Evolutionary conservation across 1,284 basidiomycete genomes (phyloP), one percentile per base, ranked within the genome.

Genomic region (Leccinum ponderosum): DNA sequence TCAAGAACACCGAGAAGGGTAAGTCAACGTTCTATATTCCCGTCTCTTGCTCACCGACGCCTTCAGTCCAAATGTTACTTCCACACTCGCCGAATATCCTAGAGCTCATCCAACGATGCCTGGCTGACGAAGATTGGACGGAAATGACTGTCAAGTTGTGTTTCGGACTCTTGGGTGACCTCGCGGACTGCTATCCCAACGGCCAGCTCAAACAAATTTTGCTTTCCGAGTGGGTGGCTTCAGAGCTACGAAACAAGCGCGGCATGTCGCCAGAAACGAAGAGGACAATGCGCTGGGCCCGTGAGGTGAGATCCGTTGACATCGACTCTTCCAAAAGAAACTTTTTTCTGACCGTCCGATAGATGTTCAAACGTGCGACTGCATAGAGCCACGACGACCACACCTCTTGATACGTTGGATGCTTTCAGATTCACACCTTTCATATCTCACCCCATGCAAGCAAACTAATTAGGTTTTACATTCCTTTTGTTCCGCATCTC

Each of bases 151-250:
- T 92, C 68, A 88, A 90, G 66, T 78, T 94, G 35, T 84, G 86
- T 4, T 89, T 92, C 64, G 95, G 95, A 39, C 82, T 97, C 25
- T 80, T 99, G 59, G 97, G 97, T 62, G 97, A 99, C 73, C 81
- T 99, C 51, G 96, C 95, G 1, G 93, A 95, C 70, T 84, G 87
- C 17, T 97, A 92, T 83, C 84, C 89, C 52, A 81, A 83, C 63
- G 90, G 90, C 35, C 84, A 95, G 69, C 84, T 97, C 73, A 93
- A 94, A 79, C 87, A 89, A 53, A 75, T 88, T 57, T 79, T 99
- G 58, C 82, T 94, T 53, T 80, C 86, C 48, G 87, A 90, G 44
- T 98, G 96, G 95, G 83, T 99, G 57, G 85, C 85, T 3, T 80
- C 81, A 17, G 90, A 94, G 65, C 81, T 99, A 70, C 85, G 93